A percentile compares a stretch with the other conserved stretches of the same genome.
phyloP scores from a whole-genome alignment of 768 basidiomycete genomes.

The Hebeloma cylindrosporum region DNA sequence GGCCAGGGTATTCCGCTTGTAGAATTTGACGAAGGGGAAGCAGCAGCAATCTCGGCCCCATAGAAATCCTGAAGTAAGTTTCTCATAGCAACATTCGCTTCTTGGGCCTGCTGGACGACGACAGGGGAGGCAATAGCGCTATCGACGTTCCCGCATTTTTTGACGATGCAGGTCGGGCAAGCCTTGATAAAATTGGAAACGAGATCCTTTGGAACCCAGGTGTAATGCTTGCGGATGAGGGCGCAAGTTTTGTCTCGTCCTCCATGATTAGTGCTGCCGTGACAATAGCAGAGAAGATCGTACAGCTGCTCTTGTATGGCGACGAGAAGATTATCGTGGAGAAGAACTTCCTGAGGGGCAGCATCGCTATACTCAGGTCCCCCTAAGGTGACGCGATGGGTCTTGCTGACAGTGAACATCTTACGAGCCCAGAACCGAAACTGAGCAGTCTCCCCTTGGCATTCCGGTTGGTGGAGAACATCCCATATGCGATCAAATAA shows the following conservation, averaged over 20 bases:
- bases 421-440: conserved; percentile 85
- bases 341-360: conserved; percentile 44
- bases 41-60: conserved; percentile 6
- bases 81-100: conserved; percentile 20
- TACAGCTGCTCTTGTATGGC: conserved; percentile 80
- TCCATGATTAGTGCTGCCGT: conserved; percentile 63
- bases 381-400: conserved; percentile 28
- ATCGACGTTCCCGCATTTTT: conserved; percentile 38
- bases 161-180: conserved; percentile 72
- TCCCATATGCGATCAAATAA: conserved; percentile 76
- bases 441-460: conserved; percentile 54
- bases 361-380: conserved; percentile 16
- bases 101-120: conserved; percentile 10
- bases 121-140: conserved; percentile 15
- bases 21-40: conserved; percentile 4
- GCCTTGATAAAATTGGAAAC: conserved; percentile 75
- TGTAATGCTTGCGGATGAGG: conserved; percentile 66
- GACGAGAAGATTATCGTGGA: conserved; percentile 72
- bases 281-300: conserved; percentile 73
- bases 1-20: conserved; percentile 14
- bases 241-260: conserved; percentile 79
- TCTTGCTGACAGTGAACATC: conserved; percentile 62
- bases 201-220: conserved; percentile 85
- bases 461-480: conserved; percentile 55
- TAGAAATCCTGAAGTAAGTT: conserved; percentile 21